Percentiles rank a stretch among this genome's conserved stretches.
Conservation (phyloP, 2,329 filamentous ascomycete genomes). For the Neofusicoccum cordaticola region DNA sequence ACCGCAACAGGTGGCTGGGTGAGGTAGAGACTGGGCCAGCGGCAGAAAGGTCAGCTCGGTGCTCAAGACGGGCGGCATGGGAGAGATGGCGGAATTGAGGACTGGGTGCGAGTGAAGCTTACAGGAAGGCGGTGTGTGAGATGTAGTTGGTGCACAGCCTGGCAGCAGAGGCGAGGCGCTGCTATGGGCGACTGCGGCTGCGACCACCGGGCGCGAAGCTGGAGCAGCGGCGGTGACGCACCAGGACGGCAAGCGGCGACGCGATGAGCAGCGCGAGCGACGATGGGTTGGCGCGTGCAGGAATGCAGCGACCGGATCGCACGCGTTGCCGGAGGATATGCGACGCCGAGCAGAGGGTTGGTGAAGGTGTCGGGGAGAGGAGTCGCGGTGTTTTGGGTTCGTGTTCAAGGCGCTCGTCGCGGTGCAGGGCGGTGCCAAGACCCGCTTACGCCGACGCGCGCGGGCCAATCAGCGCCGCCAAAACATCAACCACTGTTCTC, state of each 20-base stretch:
- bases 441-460: conserved; percentile 11
- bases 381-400: conserved; percentile 15
- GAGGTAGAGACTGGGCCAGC: neutral
- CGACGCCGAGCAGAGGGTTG: neutral
- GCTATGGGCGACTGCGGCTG: conserved; percentile 3
- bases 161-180: neutral
- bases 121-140: neutral
- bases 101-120: neutral
- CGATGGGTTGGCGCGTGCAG: neutral
- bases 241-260: neutral
- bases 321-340: neutral
- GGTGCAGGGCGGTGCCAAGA: conserved; percentile 12
- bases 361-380: conserved; percentile 1
- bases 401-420: conserved; percentile 16
- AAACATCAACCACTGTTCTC: conserved; percentile 11
- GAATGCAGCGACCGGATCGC: neutral
- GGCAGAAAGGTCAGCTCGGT: neutral
- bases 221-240: conserved; percentile 6
- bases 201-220: conserved; percentile 9
- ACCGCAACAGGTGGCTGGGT: neutral
- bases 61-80: neutral
- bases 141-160: neutral
- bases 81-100: neutral
- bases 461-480: conserved; percentile 15
- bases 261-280: neutral